phyloP scores from a whole-genome alignment of 129 eudicot species.

The Kitagawia praeruptora region DNA sequence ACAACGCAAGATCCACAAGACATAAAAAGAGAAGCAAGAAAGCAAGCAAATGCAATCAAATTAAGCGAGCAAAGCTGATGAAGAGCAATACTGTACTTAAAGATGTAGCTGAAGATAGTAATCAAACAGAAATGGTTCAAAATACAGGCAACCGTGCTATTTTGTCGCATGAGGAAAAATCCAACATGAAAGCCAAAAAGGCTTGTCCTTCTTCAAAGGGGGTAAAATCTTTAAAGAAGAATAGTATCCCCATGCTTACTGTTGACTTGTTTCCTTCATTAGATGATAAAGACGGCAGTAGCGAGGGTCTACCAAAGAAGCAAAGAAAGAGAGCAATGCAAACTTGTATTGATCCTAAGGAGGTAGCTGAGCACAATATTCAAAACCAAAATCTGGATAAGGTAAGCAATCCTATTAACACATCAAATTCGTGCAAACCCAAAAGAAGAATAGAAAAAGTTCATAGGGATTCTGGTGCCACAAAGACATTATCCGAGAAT shows the following conservation, averaged over 20 bases:
- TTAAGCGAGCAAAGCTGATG: conserved; percentile 34
- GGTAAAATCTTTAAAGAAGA: conserved; percentile 12
- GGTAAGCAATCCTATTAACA: conserved; percentile 8
- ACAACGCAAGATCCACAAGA: conserved; percentile 15
- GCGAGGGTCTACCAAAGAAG: conserved; percentile 26
- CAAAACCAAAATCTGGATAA: conserved; percentile 17
- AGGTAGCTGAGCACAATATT: conserved; percentile 5
- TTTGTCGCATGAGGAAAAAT: conserved; percentile 17
- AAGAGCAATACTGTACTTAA: conserved; percentile 7
- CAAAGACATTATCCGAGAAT: conserved; percentile 7
- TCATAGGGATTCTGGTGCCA: conserved; percentile 1
- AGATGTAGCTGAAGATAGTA: conserved; percentile 13
- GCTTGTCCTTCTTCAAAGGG: conserved; percentile 11
- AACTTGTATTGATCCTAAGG: conserved; percentile 14
- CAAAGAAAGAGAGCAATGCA: conserved; percentile 23
- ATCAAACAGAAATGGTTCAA: conserved; percentile 16
- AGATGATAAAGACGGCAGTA: conserved; percentile 13
- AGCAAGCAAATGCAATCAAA: conserved; percentile 22
- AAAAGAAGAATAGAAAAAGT: conserved; percentile 18
- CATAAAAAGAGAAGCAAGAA: conserved; percentile 43
- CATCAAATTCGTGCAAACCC: conserved; percentile 18
- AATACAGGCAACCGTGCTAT: conserved; percentile 8
- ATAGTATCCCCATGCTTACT: not conserved
- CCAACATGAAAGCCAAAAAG: conserved; percentile 21
- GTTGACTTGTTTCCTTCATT: conserved; percentile 13